Base-by-base conservation (phyloP, 768 basidiomycete genomes). In the Punctularia strigosozonata region DNA sequence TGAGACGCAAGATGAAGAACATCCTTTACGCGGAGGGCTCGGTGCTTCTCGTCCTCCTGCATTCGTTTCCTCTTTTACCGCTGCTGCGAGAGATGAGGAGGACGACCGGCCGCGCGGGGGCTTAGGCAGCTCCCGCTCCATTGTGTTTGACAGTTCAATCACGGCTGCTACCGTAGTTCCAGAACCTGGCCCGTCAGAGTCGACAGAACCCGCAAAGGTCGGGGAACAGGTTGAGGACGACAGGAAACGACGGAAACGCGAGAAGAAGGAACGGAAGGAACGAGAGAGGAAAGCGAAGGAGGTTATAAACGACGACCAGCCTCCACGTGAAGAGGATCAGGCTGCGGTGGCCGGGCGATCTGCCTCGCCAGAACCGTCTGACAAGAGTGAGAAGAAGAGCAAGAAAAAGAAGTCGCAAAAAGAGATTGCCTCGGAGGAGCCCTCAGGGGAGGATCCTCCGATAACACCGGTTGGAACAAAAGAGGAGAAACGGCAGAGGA, bases 91-190 rank as follows among this genome's bases (percentile, higher is more conserved):
- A 15, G 46, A 51, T 30, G 52, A 52, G 30, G 50, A 49, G 15
- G 51, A 46, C 4, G 52, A 52, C 13, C 43, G 44, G 5, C 51
- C 47, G 28, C 45, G 52, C 18, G 39, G 43, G 5, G 53, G 55
- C 36, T 39, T 52, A 31, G 52, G 57, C 46, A 52, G 31, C 44
- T 40, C 28, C 42, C 45, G 26, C 28, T 43, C 42, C 28, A 41
- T 17, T 21, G 17, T 25, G 14, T 32, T 45, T 49, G 12, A 43
- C 32, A 22, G 19, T 50, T 23, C 51, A 43, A 8, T 23, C 32
- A 24, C 47, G 48, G 43, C 38, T 23, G 13, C 33, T 26, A 5
- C 36, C 40, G 24, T 21, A 25, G 21, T 39, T 15, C 12, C 43
- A 43, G n/a, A 39, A 39, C 7, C 34, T 38, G 15, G 34, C 14